A percentile compares a stretch with the other conserved stretches of the same genome.
Evolutionary conservation across 768 basidiomycete species (phyloP).

Genomic region (Filobasidium wieringae): DNA sequence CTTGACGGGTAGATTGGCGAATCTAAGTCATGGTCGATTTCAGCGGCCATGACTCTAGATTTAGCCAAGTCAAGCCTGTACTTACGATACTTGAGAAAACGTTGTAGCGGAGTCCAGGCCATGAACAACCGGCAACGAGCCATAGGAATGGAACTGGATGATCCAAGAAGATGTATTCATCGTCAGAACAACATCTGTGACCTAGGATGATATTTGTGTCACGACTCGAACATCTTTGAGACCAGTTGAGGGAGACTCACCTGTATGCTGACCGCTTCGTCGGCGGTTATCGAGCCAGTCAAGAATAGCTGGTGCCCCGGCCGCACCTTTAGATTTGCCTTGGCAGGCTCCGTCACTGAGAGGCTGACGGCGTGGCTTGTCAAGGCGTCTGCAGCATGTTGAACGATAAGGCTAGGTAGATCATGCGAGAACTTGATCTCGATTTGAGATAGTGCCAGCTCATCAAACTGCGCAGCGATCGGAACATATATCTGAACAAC

Average conservation of each 20-base stretch:
- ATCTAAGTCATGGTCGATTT: neutral
- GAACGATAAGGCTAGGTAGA: conserved; percentile 24
- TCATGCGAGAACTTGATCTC: conserved; percentile 2
- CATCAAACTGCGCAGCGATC: conserved; percentile 20
- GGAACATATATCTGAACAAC: neutral
- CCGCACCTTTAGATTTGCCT: no score
- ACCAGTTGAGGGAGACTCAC: no score
- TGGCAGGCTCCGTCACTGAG: no score
- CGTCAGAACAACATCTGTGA: conserved; percentile 27
- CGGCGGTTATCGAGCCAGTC: no score
- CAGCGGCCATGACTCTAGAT: no score
- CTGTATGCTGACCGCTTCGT: no score
- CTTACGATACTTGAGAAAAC: neutral
- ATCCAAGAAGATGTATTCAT: neutral
- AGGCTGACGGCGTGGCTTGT: conserved; percentile 14
- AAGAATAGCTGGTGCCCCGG: no score
- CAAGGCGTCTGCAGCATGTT: conserved; percentile 29
- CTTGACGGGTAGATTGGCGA: neutral
- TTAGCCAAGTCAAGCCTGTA: no score
- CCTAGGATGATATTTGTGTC: no score
- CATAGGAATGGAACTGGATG: neutral
- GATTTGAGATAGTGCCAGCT: conserved; percentile 51
- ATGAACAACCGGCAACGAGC: neutral
- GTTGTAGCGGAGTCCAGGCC: neutral
- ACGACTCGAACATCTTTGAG: no score